Percentiles rank a stretch among this genome's conserved stretches.
Conservation (phyloP, 1,139 yeast species). For the Entelexis sorbosivorans region DNA sequence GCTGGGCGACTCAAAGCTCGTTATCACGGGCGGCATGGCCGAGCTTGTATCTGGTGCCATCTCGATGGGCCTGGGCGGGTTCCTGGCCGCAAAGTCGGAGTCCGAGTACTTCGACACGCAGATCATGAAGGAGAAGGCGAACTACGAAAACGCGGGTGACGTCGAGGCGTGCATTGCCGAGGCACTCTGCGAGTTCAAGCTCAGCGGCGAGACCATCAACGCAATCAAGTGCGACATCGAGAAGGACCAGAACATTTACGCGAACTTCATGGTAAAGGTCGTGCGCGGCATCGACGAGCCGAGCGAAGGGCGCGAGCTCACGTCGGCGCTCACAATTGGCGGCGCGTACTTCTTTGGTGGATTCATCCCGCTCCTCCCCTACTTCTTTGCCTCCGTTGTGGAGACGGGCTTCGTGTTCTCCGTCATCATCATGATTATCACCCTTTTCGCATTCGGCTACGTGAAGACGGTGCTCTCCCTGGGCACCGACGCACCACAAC, state of each 20-base stretch:
- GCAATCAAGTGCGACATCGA: constrained; percentile 54
- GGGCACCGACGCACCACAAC: constrained; percentile 58
- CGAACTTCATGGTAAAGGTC: constrained; percentile 60
- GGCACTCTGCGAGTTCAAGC: constrained; percentile 47
- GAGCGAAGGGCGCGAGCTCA: constrained; percentile 63
- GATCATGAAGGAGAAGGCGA: constrained; percentile 50
- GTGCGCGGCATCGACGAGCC: constrained; percentile 76
- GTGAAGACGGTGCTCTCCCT: constrained; percentile 74
- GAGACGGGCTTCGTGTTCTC: constrained; percentile 65
- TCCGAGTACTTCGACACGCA: constrained; percentile 41
- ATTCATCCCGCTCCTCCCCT: constrained; percentile 67
- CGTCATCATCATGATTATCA: constrained; percentile 70
- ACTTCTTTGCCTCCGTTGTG: constrained; percentile 64
- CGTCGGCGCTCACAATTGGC: constrained; percentile 70
- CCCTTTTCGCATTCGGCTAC: constrained; percentile 79
- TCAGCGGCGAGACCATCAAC: constrained; percentile 52
- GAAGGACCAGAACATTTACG: constrained; percentile 46
- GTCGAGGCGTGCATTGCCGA: constrained; percentile 45
- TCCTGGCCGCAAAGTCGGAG: constrained; percentile 70
- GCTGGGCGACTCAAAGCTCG: constrained; percentile 60
- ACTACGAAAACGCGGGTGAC: constrained; percentile 34
- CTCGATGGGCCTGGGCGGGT: constrained; percentile 79
- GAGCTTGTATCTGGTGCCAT: constrained; percentile 78
- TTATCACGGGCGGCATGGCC: constrained; percentile 77
- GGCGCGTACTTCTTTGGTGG: constrained; percentile 68